Base-by-base conservation (phyloP, 495 filamentous ascomycete species). In the Amphirosellinia nigrospora region DNA sequence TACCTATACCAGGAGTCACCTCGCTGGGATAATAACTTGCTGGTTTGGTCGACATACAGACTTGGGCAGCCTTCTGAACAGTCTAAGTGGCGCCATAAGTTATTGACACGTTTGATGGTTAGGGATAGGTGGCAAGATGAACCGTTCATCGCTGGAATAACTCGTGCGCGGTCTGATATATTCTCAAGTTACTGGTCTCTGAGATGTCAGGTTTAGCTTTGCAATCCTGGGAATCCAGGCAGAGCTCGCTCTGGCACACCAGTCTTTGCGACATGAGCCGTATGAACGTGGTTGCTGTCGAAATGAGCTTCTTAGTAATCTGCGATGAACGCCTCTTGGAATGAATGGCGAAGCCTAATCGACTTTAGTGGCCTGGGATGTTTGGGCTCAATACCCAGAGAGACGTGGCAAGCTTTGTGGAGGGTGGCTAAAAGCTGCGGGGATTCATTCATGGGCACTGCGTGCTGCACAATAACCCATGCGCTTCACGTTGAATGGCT, bases 51-150 rank as follows among this genome's bases (percentile, higher is more conserved):
- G 26, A 30, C 38, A 48, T 32, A 48, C 28, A 53, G n/a, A n/a
- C 21, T 65, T 65, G 63, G 63, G 46, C 63, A 39, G 46, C 46
- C 46, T 64, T 46, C 45, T 39, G 13, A 16, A 28, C 13, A 23
- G 46, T 19, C 43, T 4, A 53, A 65, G 10, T 39, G 46, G 63
- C 63, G 13, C 63, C 46, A 53, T 43, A 28, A 10, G 38, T 23
- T 46, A 28, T 50, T 38, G 63, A 65, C 63, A 65, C 63, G 63
- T 65, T 50, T 41, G 30, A 26, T 53, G 34, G 21, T 39, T 19
- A 16, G 28, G 13, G 34, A 28, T 8, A 6, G 19, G 30, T 19
- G 30, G 16, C 4, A 23, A 16, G 28, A 36, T 64, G 41, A 36
- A 50, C 16, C 1, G 28, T 21, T 34, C 26, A 53, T 53, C 8